Evolutionary conservation across 257 asterid species (phyloP), one percentile per base, ranked within the genome.

Genomic region (Jasminum sambac): DNA sequence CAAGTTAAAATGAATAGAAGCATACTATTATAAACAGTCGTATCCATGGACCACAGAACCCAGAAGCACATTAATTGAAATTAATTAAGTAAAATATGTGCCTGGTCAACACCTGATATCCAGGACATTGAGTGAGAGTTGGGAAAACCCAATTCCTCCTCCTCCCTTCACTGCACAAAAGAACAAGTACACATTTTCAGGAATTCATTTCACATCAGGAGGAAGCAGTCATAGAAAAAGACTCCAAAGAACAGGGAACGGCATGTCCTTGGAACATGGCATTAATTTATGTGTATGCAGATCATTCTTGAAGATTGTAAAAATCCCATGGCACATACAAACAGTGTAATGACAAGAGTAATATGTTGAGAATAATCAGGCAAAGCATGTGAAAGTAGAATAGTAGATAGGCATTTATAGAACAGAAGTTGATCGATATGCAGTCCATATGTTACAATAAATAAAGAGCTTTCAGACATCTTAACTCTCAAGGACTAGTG

Each of bases 141-240:
- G 99, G 98, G 77, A 94, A 89, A 66, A 88, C 87, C 99, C 99
- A 94, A 77, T 89, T 88, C 80, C 96, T 87, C 76, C 99, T 80
- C 58, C 96, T 81, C 75, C 99, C 99, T 85, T 94, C 99, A 73
- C 99, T 94, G 89, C 44, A 79, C 63, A 74, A 76, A 67, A n/a
- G 48, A 64, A 59, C 63, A 71, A 55, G 36, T 55, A 2, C 34
- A 55, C 14, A 23, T 21, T 55, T 55, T 30, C n/a, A 55, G 62
- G 14, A 55, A 9, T 19, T 55, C n/a, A 55, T 55, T 55, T 55
- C 36, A 55, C 14, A 55, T 55, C 36, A 55, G 14, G 7, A 10
- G 34, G 14, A 55, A 23, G 36, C 16, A 10, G 62, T 19, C 19
- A 17, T 10, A 55, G 23, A 55, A 21, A 2, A 55, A 55, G n/a